Evolutionary conservation across 495 filamentous ascomycete species (phyloP), one percentile per base, ranked within the genome.

Genomic region (Talaromyces stipitatus): DNA sequence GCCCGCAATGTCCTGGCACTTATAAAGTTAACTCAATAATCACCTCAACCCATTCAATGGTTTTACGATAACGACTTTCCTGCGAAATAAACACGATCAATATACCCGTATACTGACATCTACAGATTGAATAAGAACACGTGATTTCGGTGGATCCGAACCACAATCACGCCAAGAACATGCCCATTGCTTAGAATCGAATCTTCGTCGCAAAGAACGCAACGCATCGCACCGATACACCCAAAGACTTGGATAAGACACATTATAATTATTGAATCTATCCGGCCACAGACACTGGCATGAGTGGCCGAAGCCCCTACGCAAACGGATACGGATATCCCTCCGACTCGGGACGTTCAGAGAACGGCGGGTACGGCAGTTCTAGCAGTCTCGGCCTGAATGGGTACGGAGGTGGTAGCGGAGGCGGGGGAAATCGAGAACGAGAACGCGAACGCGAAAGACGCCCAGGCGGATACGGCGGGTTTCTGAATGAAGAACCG

Each of bases 401-500:
- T 22, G 65, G 67, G 50, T 73, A 75, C 54, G 65, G 67, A 54
- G 67, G 62, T 18, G 68, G 70, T 16, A 71, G 72, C 46, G 66
- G 60, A 51, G 62, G 61, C 43, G 64, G 62, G 23, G 60, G 65
- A 53, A 69, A 70, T 16, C 69, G 62, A 52, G 54, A 55, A 4
- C 54, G 62, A 33, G 61, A 65, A 54, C 54, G 66, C 54, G 68
- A 71, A 10, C 69, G 62, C 48, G 54, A 55, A 1, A 33, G 61
- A 55, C 71, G 75, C 27, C 70, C 73, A 2, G 75, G 75, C 47
- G 75, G 75, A 12, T 78, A 78, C 43, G 75, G 75, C 30, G 75
- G 75, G 7, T 78, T 78, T 30, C 71, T 72, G 29, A 52, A 62
- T 2, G 75, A 78, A 50, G 32, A 69, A 7, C 56, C 68, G 43